A percentile compares a stretch with the other conserved stretches of the same genome.
phyloP scores from a whole-genome alignment of 1,139 yeast genomes.

The Magnusiomyces ingens region DNA sequence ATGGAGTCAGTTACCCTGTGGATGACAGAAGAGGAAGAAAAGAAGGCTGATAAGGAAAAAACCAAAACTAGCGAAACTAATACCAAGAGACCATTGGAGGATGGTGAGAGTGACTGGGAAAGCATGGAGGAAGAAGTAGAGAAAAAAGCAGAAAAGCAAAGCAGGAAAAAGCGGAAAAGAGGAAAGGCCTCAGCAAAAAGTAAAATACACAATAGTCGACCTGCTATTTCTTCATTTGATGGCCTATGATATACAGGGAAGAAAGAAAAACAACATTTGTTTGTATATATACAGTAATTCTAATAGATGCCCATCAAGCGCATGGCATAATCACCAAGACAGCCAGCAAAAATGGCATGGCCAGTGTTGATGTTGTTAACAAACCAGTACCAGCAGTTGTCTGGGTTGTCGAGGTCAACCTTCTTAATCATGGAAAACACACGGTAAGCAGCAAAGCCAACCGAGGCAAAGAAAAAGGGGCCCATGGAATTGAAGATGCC shows the following conservation, averaged over 20 bases:
- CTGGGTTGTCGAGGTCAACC: slow-evolving; percentile 75
- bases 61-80: slow-evolving; percentile 20
- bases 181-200: slow-evolving; percentile 2
- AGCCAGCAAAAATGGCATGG: slow-evolving; percentile 67
- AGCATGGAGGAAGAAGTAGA: slow-evolving; percentile 19
- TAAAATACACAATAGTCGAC: neutral
- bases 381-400: slow-evolving; percentile 77
- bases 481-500: slow-evolving; percentile 83
- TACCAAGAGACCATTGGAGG: slow-evolving; percentile 19
- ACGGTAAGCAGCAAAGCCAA: slow-evolving; percentile 62
- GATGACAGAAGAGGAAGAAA: slow-evolving; percentile 33
- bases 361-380: slow-evolving; percentile 76
- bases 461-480: slow-evolving; percentile 66
- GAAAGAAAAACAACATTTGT: neutral
- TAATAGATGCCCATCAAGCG: slow-evolving; percentile 42
- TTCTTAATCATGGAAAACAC: slow-evolving; percentile 56
- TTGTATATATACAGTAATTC: neutral
- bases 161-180: slow-evolving; percentile 17
- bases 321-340: slow-evolving; percentile 63
- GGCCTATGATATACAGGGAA: slow-evolving; percentile 8
- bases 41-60: slow-evolving; percentile 25
- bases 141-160: slow-evolving; percentile 39
- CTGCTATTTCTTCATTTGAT: slow-evolving; percentile 14
- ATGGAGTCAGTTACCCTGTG: slow-evolving; percentile 77
- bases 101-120: slow-evolving; percentile 14